phyloP scores from a whole-genome alignment of 305 asterid genomes.

The Ajuga reptans region DNA sequence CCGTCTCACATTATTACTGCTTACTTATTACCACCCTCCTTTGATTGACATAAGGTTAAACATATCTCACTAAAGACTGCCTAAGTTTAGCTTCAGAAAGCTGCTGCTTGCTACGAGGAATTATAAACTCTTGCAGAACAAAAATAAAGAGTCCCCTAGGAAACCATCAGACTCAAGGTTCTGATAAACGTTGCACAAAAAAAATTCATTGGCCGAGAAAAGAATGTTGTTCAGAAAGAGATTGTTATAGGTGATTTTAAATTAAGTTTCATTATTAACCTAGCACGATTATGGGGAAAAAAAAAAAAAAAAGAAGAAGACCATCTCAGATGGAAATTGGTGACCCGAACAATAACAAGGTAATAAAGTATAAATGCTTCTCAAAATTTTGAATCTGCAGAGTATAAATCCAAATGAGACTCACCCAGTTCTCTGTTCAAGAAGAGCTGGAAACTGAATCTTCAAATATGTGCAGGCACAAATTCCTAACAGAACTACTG shows the following conservation, averaged over 20 bases:
- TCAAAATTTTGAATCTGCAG: background rate
- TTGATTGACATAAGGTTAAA: background rate
- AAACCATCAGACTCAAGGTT: background rate
- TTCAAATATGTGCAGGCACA: conserved; percentile 85
- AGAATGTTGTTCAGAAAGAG: background rate
- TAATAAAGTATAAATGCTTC: background rate
- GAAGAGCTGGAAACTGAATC: conserved; percentile 89
- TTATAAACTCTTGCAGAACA: background rate
- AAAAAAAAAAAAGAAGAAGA: background rate
- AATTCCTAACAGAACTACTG: conserved; percentile 74
- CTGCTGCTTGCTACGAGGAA: conserved; percentile 1
- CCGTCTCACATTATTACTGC: background rate
- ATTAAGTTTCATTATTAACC: background rate
- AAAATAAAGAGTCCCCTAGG: background rate
- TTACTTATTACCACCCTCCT: background rate
- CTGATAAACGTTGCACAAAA: background rate
- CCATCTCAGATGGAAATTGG: background rate
- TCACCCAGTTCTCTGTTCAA: conserved; percentile 82
- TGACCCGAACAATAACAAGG: background rate
- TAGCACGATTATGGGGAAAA: background rate
- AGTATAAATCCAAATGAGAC: conserved; percentile 13
- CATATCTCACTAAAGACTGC: background rate
- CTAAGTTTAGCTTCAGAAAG: background rate
- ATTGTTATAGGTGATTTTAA: background rate
- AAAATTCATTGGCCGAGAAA: background rate